These are phyloP conservation scores for Aspergillus ruber DNA, from an alignment of 2,329 filamentous ascomycete species.

Conservation along the genomic window DNA sequence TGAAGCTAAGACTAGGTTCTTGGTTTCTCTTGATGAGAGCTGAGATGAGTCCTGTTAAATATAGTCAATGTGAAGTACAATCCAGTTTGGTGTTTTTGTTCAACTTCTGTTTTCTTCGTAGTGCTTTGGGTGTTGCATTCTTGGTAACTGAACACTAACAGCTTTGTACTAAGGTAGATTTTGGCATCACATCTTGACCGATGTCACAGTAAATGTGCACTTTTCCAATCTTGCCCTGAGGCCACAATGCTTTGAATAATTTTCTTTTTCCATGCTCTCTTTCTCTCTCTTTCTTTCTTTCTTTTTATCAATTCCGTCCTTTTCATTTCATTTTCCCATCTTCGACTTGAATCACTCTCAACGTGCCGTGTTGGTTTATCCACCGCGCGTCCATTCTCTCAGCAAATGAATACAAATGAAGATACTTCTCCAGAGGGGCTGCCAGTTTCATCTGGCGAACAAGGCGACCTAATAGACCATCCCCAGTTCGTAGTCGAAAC, in stretches of 20 bases:
- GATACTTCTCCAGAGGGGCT: not conserved
- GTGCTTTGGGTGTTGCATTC: not conserved
- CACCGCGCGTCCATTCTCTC: not conserved
- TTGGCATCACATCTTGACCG: not conserved
- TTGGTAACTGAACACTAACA: not conserved
- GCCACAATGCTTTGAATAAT: not conserved
- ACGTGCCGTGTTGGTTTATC: not conserved
- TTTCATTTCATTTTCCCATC: not conserved
- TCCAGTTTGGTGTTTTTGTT: not conserved
- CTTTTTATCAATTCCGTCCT: not conserved
- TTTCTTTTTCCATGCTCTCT: not conserved
- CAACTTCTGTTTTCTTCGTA: not conserved
- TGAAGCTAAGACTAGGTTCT: slow-evolving; percentile 4
- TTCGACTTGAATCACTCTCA: not conserved
- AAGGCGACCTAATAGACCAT: not conserved
- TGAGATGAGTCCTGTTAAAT: slow-evolving; percentile 8
- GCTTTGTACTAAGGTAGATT: no score
- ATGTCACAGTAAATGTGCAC: not conserved
- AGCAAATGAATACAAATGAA: not conserved
- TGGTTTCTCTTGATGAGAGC: slow-evolving; percentile 11
- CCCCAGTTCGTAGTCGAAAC: not conserved
- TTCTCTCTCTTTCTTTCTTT: not conserved
- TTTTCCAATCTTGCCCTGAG: not conserved
- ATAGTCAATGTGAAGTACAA: slow-evolving; percentile 8
- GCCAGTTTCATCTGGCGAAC: not conserved